Evolutionary conservation across 139 green algal species (phyloP), one percentile per base, ranked within the genome.

Genomic region (Astrephomene gubernaculifera): DNA sequence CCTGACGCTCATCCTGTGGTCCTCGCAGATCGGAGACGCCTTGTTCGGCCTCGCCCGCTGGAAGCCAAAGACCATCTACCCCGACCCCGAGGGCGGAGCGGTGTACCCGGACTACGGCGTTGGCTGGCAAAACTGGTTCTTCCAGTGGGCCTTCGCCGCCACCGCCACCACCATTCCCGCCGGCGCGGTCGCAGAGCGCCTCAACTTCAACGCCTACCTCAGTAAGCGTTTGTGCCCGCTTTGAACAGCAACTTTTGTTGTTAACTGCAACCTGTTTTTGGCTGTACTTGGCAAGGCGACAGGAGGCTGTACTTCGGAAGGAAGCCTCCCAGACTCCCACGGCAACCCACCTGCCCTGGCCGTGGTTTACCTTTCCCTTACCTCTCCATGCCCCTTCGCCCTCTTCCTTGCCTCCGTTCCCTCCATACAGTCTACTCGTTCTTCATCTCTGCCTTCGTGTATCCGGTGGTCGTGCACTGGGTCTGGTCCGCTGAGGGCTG

Each of bases 131-230:
- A 63, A 57, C 36, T 78, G 67, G 91, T 90, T 95, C 83, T 95
- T 94, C 89, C 93, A 96, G 88, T 96, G 93, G 93, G 91, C 91
- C 0, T 96, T 95, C 79, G 91, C 92, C 29, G 91, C 92, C 38
- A 94, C 92, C 36, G 91, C 92, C 36, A 90, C 91, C 49, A 95
- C 93, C 70, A 96, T 96, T 70, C 88, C 91, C 63, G 90, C 90
- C 29, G 94, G 95, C 57, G 79, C 87, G 29, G 90, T 97, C 2
- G 94, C 94, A 0, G 93, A 97, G 87, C 93, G 94, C 53, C 94
- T 93, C 81, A 92, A 91, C 83, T 93, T 96, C 85, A 92, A 91
- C 45, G 93, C 88, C 35, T 69, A 88, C 25, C 33, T 92, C 31
- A 89, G 71, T 80, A 36, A 80, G 71, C 25, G n/a, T n/a, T 25